phyloP scores from a whole-genome alignment of 495 filamentous ascomycete species.

The Hypoxylon fuscum region DNA sequence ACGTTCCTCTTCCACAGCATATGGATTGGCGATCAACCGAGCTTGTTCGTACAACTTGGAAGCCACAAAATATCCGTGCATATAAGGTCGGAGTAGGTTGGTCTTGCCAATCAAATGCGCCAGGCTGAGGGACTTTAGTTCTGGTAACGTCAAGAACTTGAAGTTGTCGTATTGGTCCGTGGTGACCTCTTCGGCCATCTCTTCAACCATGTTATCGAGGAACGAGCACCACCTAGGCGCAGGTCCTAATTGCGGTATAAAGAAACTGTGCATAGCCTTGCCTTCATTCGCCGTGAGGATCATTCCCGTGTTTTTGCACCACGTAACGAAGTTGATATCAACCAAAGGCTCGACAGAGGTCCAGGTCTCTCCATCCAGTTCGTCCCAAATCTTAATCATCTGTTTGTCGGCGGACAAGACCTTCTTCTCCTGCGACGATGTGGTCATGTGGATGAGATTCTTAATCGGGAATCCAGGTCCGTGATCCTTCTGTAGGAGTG shows the following conservation, averaged over 20 bases:
- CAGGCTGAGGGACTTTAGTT: slow-evolving; percentile 81
- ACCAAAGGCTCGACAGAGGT: slow-evolving; percentile 94
- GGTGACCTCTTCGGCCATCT: slow-evolving; percentile 84
- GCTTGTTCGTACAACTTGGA: slow-evolving; percentile 94
- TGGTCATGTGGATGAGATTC: slow-evolving; percentile 84
- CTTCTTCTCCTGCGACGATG: slow-evolving; percentile 82
- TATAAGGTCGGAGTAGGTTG: slow-evolving; percentile 88
- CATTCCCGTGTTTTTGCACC: slow-evolving; percentile 87
- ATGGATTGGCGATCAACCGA: slow-evolving; percentile 89
- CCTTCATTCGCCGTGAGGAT: slow-evolving; percentile 95
- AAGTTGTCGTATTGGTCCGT: slow-evolving; percentile 96
- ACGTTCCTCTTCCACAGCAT: slow-evolving; percentile 88
- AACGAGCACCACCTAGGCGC: slow-evolving; percentile 96
- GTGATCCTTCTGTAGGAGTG: slow-evolving; percentile 90
- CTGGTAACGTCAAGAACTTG: slow-evolving; percentile 91
- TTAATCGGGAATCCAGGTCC: slow-evolving; percentile 92
- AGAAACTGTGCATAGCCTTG: slow-evolving; percentile 89
- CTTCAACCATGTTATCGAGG: slow-evolving; percentile 95
- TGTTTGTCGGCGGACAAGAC: slow-evolving; percentile 91
- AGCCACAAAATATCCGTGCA: slow-evolving; percentile 98
- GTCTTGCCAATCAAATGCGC: slow-evolving; percentile 89
- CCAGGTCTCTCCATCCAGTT: slow-evolving; percentile 82
- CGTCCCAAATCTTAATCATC: slow-evolving; percentile 97
- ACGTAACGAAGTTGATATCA: slow-evolving; percentile 90
- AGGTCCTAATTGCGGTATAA: slow-evolving; percentile 84